A percentile compares a stretch with the other conserved stretches of the same genome.
These are phyloP conservation scores for Aotearoamyces nothofagi DNA, from an alignment of 2,329 filamentous ascomycete genomes.

Conservation along the genomic window DNA sequence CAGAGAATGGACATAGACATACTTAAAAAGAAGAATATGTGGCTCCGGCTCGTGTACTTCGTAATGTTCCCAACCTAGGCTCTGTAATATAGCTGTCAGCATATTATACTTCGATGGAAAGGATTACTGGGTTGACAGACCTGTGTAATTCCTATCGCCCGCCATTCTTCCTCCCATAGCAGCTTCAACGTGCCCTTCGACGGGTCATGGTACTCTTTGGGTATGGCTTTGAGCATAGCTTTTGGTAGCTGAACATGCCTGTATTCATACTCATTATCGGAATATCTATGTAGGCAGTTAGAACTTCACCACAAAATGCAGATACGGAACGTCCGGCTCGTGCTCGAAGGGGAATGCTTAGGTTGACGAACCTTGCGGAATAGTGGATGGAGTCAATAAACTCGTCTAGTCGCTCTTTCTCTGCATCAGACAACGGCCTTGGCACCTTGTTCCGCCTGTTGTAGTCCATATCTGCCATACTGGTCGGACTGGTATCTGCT, in stretches of 20 bases:
- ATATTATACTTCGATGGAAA: no score
- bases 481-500: no score
- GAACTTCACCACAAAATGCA: no score
- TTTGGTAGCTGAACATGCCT: conserved; percentile 96
- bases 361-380: conserved; percentile 59
- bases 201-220: conserved; percentile 84
- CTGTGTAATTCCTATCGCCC: conserved; percentile 92
- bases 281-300: conserved; percentile 75
- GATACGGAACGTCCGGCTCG: no score
- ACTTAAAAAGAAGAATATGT: conserved; percentile 98
- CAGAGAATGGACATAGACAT: conserved; percentile 23
- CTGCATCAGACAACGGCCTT: conserved; percentile 62
- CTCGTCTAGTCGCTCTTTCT: conserved; percentile 75
- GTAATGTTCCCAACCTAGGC: conserved; percentile 97
- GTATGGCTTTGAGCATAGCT: conserved; percentile 94
- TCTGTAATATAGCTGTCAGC: conserved; percentile 39
- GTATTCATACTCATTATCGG: conserved; percentile 86
- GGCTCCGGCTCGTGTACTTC: conserved; percentile 98
- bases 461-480: conserved; percentile 50
- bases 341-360: no score
- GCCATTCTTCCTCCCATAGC: conserved; percentile 97
- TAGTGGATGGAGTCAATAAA: conserved; percentile 93
- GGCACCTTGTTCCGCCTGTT: conserved; percentile 78
- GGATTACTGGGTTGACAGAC: conserved; percentile 43
- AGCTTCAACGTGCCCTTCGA: conserved; percentile 87